Evolutionary conservation across 2,329 filamentous ascomycete genomes (phyloP).

Genomic region (Capronia coronata): DNA sequence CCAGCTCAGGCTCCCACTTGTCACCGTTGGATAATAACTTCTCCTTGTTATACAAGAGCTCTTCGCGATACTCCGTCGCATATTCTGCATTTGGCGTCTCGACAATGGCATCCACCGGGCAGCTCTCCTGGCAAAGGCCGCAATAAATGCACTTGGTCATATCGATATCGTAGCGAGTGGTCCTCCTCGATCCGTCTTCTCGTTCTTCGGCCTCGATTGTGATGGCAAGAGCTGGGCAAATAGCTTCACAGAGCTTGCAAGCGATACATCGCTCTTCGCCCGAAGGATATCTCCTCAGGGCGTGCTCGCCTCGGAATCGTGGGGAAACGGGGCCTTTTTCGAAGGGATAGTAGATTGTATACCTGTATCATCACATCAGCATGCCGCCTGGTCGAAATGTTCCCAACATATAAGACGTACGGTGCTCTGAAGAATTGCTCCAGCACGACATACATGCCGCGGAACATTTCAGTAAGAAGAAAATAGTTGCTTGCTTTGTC

Average conservation of each 20-base stretch:
- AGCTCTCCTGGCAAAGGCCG: conserved; percentile 97
- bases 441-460: conserved; percentile 95
- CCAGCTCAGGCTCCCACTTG: conserved; percentile 97
- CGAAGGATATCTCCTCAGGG: conserved; percentile 88
- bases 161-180: conserved; percentile 97
- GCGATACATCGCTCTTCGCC: conserved; percentile 99
- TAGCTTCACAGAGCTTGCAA: conserved; percentile 98
- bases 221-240: conserved; percentile 96
- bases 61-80: conserved; percentile 74
- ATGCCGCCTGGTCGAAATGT: neutral
- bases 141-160: conserved; percentile 99
- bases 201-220: conserved; percentile 99
- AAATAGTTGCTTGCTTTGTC: conserved; percentile 91
- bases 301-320: conserved; percentile 96
- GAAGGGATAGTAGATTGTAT: conserved; percentile 98
- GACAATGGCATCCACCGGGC: conserved; percentile 92
- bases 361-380: conserved; percentile 48
- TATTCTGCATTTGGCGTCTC: conserved; percentile 70
- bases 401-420: conserved; percentile 55
- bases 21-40: conserved; percentile 84
- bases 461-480: conserved; percentile 87
- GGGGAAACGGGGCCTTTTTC: conserved; percentile 98
- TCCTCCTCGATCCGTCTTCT: conserved; percentile 87
- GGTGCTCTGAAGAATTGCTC: conserved; percentile 98
- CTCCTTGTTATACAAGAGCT: conserved; percentile 97